phyloP scores from a whole-genome alignment of 2,329 filamentous ascomycete species.

The Sclerotinia spermophila region DNA sequence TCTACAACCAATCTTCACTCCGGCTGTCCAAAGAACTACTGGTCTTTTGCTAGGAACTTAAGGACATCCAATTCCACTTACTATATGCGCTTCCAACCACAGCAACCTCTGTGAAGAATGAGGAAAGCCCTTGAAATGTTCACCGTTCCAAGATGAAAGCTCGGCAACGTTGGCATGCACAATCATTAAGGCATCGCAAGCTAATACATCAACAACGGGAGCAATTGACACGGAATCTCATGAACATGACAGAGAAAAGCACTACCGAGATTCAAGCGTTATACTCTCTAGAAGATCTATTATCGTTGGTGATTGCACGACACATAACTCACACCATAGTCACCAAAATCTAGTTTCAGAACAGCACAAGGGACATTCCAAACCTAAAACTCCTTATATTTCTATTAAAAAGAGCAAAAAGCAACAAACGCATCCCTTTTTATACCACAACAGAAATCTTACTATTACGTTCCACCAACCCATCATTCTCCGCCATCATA shows the following conservation, averaged over 20 bases:
- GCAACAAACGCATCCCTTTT: neutral
- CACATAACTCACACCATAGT: neutral
- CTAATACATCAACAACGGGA: neutral
- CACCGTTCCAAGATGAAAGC: neutral
- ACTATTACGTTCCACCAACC: neutral
- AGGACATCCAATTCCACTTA: neutral
- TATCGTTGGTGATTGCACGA: neutral
- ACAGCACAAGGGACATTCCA: neutral
- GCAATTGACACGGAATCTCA: neutral
- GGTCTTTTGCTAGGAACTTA: no score
- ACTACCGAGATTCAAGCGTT: neutral
- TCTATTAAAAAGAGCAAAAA: neutral
- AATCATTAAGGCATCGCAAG: neutral
- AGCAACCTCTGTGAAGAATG: neutral
- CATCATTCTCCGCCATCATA: neutral
- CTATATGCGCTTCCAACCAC: neutral
- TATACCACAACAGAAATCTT: neutral
- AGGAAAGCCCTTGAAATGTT: neutral
- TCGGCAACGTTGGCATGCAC: neutral
- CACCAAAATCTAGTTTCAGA: neutral
- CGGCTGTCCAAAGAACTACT: neutral
- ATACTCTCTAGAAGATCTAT: neutral
- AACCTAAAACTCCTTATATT: neutral
- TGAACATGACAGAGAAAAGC: neutral
- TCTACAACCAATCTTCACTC: neutral